Base-by-base conservation (phyloP, 208 protist genomes). In the Leptomonas seymouri region DNA sequence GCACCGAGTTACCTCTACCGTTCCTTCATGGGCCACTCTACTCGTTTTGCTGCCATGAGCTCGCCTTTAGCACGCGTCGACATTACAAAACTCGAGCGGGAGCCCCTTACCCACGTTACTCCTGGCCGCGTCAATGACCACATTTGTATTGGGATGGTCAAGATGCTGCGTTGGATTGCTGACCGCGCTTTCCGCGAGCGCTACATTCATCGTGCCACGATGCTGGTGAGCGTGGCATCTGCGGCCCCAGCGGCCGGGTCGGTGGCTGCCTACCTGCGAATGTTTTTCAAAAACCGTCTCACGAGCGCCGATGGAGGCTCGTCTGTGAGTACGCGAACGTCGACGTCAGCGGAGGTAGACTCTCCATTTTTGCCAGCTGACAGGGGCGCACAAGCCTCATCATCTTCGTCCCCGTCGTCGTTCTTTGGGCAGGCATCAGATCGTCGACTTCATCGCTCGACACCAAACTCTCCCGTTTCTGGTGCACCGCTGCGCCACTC, bases 161-260 rank as follows among this genome's bases (percentile, higher is more conserved):
- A 86, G 48, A 51, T 76, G 12, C 77, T 91, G 30, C 82, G 89
- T n/a, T 94, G 85, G 85, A 60, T 85, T 44, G 73, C 81, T 3
- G 89, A 94, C 64, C 82, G 87, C 45, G 42, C 77, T 16, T 94
- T 94, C 63, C 78, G 89, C 6, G 89, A 94, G 68, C 78, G 84
- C 16, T 86, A 87, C 62, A 61, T 94, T 14, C 89, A 94, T 71
- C 74, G 89, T 20, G 89, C 89, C 9, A 90, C 84, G 31, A 90
- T 94, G 89, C 69, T 91, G 51, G 77, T 84, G n/a, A 75, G 73
- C 8, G 68, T 94, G 4, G 80, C 85, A 0, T 44, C 81, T 15
- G 89, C 78, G 9, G 67, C 89, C 3, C 71, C 85, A 3, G 66
- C 82, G 11, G 85, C 85, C 34, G 89, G 74, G 6, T 76, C 78